A percentile compares a stretch with the other conserved stretches of the same genome.
Conservation (phyloP, 1,139 yeast species). For the Suhomyces chickasaworum region DNA sequence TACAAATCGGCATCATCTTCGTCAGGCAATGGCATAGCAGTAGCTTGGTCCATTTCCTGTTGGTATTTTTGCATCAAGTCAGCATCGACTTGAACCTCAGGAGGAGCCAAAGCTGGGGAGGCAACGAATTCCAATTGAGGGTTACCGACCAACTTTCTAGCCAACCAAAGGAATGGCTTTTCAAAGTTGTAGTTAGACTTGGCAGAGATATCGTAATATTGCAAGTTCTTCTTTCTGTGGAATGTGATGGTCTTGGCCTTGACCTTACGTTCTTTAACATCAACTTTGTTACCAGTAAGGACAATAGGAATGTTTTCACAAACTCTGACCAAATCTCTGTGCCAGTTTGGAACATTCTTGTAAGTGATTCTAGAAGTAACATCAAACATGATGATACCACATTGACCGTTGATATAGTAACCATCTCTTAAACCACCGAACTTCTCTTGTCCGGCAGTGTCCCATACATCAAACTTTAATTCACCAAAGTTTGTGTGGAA, state of each 20-base stretch:
- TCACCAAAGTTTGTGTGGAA: constrained; percentile 99
- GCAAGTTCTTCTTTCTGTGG: constrained; percentile 99
- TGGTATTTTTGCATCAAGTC: constrained; percentile 97
- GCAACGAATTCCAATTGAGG: constrained; percentile 98
- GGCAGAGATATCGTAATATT: constrained; percentile 99
- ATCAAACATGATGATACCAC: constrained; percentile 99
- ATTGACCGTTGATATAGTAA: constrained; percentile 98
- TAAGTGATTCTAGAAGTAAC: constrained; percentile 99
- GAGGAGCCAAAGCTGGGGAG: constrained; percentile 99
- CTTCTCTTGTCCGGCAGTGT: constrained; percentile 99
- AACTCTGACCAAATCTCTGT: constrained; percentile 97
- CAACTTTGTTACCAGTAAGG: constrained; percentile 99
- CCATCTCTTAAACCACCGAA: constrained; percentile 99
- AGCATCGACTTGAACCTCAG: constrained; percentile 97
- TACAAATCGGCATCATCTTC: constrained; percentile 99
- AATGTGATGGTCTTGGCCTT: constrained; percentile 99
- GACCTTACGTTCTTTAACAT: constrained; percentile 99
- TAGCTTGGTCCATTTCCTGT: constrained; percentile 99
- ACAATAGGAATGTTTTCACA: constrained; percentile 99
- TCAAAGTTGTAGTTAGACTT: constrained; percentile 99
- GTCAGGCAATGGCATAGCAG: constrained; percentile 99
- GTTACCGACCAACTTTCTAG: constrained; percentile 98
- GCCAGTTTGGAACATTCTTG: constrained; percentile 99
- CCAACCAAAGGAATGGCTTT: constrained; percentile 99
- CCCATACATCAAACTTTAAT: constrained; percentile 99